These are phyloP conservation scores for Pontederia paniculata DNA, from an alignment of 176 grass and related monocot genomes.

Conservation along the genomic window DNA sequence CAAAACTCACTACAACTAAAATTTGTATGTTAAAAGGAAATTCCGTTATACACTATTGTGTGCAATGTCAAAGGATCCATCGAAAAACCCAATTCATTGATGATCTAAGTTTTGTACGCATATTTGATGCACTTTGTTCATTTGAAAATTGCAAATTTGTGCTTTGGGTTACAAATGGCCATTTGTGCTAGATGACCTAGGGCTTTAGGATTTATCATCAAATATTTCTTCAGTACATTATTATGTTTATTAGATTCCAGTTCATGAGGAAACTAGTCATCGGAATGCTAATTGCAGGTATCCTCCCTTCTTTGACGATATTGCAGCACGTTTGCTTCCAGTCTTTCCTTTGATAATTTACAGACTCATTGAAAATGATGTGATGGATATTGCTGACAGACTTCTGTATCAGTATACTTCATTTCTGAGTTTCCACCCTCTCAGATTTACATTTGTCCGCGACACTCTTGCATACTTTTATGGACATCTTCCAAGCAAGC, in stretches of 20 bases:
- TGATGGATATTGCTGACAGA: constrained; percentile 70
- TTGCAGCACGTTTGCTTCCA: constrained; percentile 75
- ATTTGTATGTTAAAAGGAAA: too few relatives aligned
- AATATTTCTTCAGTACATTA: background rate
- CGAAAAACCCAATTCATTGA: too few relatives aligned
- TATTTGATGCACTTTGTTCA: too few relatives aligned
- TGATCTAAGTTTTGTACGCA: too few relatives aligned
- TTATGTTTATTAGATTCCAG: constrained; percentile 8
- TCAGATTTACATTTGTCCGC: constrained; percentile 92
- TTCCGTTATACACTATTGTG: too few relatives aligned
- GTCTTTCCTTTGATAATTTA: constrained; percentile 93
- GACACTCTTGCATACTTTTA: constrained; percentile 99
- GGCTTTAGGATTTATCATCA: too few relatives aligned
- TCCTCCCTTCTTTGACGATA: constrained; percentile 95
- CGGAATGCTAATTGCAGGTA: constrained; percentile 46
- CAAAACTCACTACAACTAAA: too few relatives aligned
- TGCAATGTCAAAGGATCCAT: too few relatives aligned
- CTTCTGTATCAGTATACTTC: constrained; percentile 73
- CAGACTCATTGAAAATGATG: constrained; percentile 91
- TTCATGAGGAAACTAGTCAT: background rate
- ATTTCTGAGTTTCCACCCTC: constrained; percentile 78
- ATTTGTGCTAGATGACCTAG: too few relatives aligned
- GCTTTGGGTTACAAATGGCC: too few relatives aligned
- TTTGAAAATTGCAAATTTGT: too few relatives aligned
- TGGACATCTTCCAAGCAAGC: constrained; percentile 70